A percentile compares a stretch with the other conserved stretches of the same genome.
Evolutionary conservation across 345 rosid species (phyloP).

Genomic region (Dipteronia sinensis): DNA sequence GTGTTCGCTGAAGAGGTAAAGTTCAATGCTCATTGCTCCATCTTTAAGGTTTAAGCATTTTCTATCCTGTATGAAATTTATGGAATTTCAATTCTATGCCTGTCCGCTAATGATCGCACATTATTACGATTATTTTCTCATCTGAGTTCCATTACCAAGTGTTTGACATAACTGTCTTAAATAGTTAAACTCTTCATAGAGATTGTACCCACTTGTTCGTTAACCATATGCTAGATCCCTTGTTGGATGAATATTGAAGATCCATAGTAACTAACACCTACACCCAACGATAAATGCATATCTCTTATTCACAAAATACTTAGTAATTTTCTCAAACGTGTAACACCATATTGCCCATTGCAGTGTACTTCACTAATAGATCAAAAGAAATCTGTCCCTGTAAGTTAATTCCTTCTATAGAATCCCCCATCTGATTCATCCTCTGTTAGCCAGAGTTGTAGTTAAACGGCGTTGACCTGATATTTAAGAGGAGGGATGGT

Average conservation of each 20-base stretch:
- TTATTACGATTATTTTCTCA: background rate
- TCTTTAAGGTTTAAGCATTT: background rate
- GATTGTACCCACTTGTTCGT: background rate
- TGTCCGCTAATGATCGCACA: background rate
- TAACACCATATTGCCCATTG: background rate
- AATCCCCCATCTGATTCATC: background rate
- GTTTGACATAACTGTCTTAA: background rate
- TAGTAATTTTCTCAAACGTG: background rate
- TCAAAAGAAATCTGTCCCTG: background rate
- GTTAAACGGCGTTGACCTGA: background rate
- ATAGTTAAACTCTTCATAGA: background rate
- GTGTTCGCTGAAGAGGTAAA: constrained; percentile 91
- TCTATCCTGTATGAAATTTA: background rate
- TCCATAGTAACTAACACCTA: background rate
- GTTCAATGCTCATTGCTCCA: constrained; percentile 12
- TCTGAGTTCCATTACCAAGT: background rate
- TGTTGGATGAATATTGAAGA: background rate
- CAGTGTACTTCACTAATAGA: background rate
- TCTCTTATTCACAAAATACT: background rate
- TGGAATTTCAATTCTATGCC: background rate
- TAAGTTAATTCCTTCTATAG: background rate
- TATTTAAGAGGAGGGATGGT: background rate
- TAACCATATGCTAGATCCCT: background rate
- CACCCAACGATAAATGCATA: background rate
- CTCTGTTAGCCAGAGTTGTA: background rate